These are phyloP conservation scores for Boletus subluridellus DNA, from an alignment of 1,284 basidiomycete species.

Conservation along the genomic window DNA sequence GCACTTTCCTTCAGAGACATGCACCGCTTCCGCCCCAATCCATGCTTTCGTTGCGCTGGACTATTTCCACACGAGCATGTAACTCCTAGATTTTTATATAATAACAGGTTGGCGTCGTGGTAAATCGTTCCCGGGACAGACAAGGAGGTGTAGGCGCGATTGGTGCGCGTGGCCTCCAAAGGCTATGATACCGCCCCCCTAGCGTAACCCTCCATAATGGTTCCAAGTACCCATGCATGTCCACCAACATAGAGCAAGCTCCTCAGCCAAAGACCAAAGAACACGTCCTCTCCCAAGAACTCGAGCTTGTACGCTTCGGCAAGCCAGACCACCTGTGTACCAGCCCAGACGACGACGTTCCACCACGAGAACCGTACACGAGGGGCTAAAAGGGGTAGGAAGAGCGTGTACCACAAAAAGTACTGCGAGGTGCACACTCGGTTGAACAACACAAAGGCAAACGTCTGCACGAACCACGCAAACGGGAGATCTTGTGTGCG, in stretches of 20 bases:
- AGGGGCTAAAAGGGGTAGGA: constrained; percentile 82
- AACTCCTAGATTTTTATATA: constrained; percentile 28
- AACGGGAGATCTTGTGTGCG: constrained; percentile 61
- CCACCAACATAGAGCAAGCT: constrained; percentile 72
- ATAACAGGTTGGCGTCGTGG: background rate
- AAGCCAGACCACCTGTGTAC: constrained; percentile 82
- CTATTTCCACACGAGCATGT: constrained; percentile 11
- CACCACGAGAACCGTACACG: constrained; percentile 51
- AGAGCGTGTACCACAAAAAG: constrained; percentile 95
- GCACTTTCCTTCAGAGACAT: constrained; percentile 13
- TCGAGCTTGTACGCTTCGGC: constrained; percentile 85
- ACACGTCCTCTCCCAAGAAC: constrained; percentile 74
- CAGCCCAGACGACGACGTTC: constrained; percentile 67
- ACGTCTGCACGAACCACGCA: constrained; percentile 90
- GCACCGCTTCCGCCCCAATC: constrained; percentile 6
- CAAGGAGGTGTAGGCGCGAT: background rate
- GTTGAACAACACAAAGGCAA: constrained; percentile 90
- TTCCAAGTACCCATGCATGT: constrained; percentile 73
- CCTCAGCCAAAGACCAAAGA: constrained; percentile 71
- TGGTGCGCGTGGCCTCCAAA: background rate
- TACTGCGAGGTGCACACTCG: constrained; percentile 99
- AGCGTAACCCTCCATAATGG: constrained; percentile 56
- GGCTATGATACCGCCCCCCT: background rate
- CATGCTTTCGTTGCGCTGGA: constrained; percentile 20
- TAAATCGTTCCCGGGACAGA: background rate